Percentiles rank a stretch among this genome's conserved stretches.
phyloP scores from a whole-genome alignment of 805 yeast species.

The Candida jianshihensis region DNA sequence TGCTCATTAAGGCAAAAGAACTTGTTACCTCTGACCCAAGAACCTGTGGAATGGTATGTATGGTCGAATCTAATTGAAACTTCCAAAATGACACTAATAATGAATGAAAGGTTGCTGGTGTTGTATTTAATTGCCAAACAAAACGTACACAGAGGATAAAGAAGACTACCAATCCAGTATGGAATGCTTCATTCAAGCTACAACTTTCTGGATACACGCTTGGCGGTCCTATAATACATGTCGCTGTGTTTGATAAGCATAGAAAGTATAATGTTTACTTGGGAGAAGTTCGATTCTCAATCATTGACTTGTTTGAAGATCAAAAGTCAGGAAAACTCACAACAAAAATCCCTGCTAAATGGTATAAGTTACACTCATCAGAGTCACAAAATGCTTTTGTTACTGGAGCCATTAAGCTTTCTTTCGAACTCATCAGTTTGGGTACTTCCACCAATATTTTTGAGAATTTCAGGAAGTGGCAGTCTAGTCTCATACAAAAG shows the following conservation, averaged over 20 bases:
- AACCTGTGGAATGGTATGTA: conserved; percentile 8
- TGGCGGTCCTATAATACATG: conserved; percentile 13
- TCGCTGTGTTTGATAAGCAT: conserved; percentile 22
- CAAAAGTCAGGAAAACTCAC: conserved; percentile 1
- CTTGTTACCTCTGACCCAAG: conserved; percentile 13
- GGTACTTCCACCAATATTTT: conserved; percentile 6
- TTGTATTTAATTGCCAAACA: conserved; percentile 16
- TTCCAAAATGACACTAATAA: neutral
- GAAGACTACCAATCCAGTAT: conserved; percentile 18
- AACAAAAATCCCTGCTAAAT: conserved; percentile 24
- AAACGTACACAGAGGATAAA: conserved; percentile 16
- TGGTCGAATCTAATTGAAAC: neutral
- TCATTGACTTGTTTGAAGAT: conserved; percentile 15
- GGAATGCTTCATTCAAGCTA: conserved; percentile 15
- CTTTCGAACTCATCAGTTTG: conserved; percentile 31
- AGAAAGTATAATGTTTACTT: conserved; percentile 20
- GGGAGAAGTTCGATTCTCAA: conserved; percentile 21
- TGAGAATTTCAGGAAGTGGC: conserved; percentile 19
- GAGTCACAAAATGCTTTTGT: conserved; percentile 34
- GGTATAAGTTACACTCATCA: conserved; percentile 40
- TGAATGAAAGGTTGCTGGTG: conserved; percentile 20
- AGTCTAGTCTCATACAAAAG: conserved; percentile 2
- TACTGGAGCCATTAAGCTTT: conserved; percentile 40
- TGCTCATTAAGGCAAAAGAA: conserved; percentile 14
- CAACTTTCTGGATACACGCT: conserved; percentile 5